phyloP scores from a whole-genome alignment of 345 rosid species.

The Nasturtium officinale region DNA sequence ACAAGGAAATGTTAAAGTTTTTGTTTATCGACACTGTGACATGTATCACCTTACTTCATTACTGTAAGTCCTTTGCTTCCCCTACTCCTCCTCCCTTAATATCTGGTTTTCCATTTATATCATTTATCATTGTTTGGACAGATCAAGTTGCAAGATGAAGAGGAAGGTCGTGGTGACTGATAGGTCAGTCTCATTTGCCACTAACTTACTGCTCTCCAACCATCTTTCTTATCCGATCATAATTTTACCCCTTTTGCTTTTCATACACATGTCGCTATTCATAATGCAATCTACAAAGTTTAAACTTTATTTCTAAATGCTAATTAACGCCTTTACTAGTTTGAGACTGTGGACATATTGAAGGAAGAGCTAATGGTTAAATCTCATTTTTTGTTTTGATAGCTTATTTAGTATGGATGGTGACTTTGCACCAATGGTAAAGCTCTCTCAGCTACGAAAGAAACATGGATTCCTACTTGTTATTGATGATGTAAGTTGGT shows the following conservation, averaged over 20 bases:
- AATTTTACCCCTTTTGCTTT: not conserved
- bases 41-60: slow-evolving; percentile 72
- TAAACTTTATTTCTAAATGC: slow-evolving; percentile 1
- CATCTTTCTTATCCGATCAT: not conserved
- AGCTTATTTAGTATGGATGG: slow-evolving; percentile 99
- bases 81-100: slow-evolving; percentile 13
- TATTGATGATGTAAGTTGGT: slow-evolving; percentile 82
- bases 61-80: slow-evolving; percentile 59
- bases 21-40: slow-evolving; percentile 81
- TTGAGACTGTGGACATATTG: slow-evolving; percentile 6
- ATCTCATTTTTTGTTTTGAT: slow-evolving; percentile 32
- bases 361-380: slow-evolving; percentile 3
- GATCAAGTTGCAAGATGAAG: slow-evolving; percentile 70
- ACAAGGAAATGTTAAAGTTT: slow-evolving; percentile 59
- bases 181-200: slow-evolving; percentile 56
- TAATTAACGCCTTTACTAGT: not conserved
- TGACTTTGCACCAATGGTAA: slow-evolving; percentile 92
- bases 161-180: slow-evolving; percentile 93
- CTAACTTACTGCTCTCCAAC: slow-evolving; percentile 2
- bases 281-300: slow-evolving; percentile 1
- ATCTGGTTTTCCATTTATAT: slow-evolving; percentile 23
- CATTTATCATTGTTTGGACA: slow-evolving; percentile 45
- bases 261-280: not conserved
- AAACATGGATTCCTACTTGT: slow-evolving; percentile 77
- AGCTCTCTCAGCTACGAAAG: slow-evolving; percentile 72